A percentile compares a stretch with the other conserved stretches of the same genome.
phyloP scores from a whole-genome alignment of 805 yeast species.

The baker's yeast (Saccharomyces cerevisiae) region DNA sequence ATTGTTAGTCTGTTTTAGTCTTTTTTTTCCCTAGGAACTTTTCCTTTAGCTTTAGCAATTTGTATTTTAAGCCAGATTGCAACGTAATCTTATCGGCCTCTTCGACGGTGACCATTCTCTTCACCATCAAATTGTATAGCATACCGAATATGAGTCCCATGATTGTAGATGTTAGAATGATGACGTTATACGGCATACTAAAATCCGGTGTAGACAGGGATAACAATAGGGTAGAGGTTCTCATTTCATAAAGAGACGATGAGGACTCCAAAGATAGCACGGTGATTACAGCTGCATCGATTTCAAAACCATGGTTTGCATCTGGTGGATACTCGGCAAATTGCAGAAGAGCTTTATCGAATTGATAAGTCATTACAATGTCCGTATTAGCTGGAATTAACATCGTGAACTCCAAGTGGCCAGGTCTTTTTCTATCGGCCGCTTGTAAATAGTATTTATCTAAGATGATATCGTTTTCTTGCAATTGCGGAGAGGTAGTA shows the following conservation, averaged over 20 bases:
- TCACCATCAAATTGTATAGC: slow-evolving; percentile 66
- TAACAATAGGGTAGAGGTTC: slow-evolving; percentile 82
- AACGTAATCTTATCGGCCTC: slow-evolving; percentile 40
- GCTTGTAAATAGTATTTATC: slow-evolving; percentile 66
- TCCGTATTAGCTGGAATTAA: slow-evolving; percentile 56
- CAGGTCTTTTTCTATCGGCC: slow-evolving; percentile 68
- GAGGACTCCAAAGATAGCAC: slow-evolving; percentile 34
- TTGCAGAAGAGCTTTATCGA: slow-evolving; percentile 78
- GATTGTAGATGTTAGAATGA: slow-evolving; percentile 84
- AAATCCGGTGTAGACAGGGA: slow-evolving; percentile 95
- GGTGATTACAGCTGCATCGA: slow-evolving; percentile 80
- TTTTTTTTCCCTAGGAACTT: slow-evolving; percentile 1
- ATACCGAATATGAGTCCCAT: slow-evolving; percentile 91
- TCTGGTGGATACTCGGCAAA: slow-evolving; percentile 98
- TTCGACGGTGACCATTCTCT: slow-evolving; percentile 66
- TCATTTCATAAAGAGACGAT: slow-evolving; percentile 37
- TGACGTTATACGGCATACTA: slow-evolving; percentile 97
- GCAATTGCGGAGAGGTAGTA: slow-evolving; percentile 18
- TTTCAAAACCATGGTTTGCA: slow-evolving; percentile 94
- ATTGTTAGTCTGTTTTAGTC: background rate
- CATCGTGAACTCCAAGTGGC: slow-evolving; percentile 67
- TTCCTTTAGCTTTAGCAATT: slow-evolving; percentile 12
- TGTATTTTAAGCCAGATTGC: slow-evolving; percentile 15
- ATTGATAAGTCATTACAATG: slow-evolving; percentile 59
- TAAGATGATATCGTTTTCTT: slow-evolving; percentile 35